Conservation (phyloP, 176 grass and related monocot genomes). For the Oryza meyeriana region DNA sequence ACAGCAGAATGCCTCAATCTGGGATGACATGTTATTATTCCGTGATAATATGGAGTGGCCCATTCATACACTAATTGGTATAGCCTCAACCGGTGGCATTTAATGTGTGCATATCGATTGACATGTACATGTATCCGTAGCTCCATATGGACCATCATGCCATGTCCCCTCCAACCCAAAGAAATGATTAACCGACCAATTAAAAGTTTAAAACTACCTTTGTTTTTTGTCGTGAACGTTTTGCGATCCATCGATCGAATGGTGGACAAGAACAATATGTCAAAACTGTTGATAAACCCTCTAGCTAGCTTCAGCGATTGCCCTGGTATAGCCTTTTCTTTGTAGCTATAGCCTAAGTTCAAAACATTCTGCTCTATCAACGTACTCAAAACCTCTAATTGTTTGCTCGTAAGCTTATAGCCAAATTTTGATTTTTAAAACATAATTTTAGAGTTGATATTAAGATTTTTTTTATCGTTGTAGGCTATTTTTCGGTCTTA, state of each 20-base stretch:
- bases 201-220: neutral
- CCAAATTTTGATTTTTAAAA: too few species aligned
- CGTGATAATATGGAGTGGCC: constrained; percentile 4
- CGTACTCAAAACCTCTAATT: too few species aligned
- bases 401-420: too few species aligned
- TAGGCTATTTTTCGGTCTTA: too few species aligned
- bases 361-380: too few species aligned
- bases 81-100: neutral
- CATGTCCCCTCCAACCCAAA: constrained; percentile 11
- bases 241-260: neutral
- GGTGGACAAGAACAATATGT: neutral
- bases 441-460: too few species aligned
- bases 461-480: too few species aligned
- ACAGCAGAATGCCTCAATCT: neutral
- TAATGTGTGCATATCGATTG: constrained; percentile 18
- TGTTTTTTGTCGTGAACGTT: neutral
- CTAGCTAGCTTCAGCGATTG: too few species aligned
- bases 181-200: constrained; percentile 19
- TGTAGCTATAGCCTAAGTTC: neutral
- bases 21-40: constrained; percentile 19
- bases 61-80: constrained; percentile 20
- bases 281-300: neutral
- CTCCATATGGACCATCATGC: constrained; percentile 22
- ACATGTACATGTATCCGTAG: constrained; percentile 30
- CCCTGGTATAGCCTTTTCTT: neutral